These are phyloP conservation scores for Drechmeria coniospora DNA, from an alignment of 2,329 filamentous ascomycete genomes.

Conservation along the genomic window DNA sequence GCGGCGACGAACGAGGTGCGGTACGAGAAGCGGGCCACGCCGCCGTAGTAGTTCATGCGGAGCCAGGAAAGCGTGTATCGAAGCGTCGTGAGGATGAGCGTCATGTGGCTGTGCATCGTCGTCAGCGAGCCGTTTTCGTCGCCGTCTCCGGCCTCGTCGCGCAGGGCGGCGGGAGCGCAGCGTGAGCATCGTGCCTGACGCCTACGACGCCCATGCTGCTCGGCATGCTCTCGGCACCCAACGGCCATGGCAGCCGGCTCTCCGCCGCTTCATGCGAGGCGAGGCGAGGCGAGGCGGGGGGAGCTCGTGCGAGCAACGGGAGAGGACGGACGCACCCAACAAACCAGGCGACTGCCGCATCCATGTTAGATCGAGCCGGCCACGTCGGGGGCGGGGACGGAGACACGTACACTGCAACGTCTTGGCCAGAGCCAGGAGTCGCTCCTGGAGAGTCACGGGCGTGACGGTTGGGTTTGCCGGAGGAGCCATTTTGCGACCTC, in stretches of 20 bases:
- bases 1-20: slow-evolving; percentile 81
- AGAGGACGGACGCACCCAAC: slow-evolving; percentile 47
- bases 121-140: slow-evolving; percentile 4
- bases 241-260: too few relatives aligned
- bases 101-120: slow-evolving; percentile 52
- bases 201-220: too few relatives aligned
- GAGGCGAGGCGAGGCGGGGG: not conserved
- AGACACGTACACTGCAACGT: slow-evolving; percentile 73
- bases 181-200: too few relatives aligned
- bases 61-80: slow-evolving; percentile 79
- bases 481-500: slow-evolving; percentile 29
- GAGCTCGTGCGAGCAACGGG: slow-evolving; percentile 3
- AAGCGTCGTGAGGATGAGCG: slow-evolving; percentile 65
- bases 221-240: too few relatives aligned
- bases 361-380: too few relatives aligned
- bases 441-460: slow-evolving; percentile 54
- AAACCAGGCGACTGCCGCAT: slow-evolving; percentile 56
- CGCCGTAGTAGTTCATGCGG: slow-evolving; percentile 71
- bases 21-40: slow-evolving; percentile 70
- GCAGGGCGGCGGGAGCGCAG: too few relatives aligned
- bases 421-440: slow-evolving; percentile 64
- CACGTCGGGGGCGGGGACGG: not conserved
- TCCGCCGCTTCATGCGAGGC: too few relatives aligned
- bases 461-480: slow-evolving; percentile 52
- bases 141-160: too few relatives aligned